A percentile compares a stretch with the other conserved stretches of the same genome.
phyloP scores from a whole-genome alignment of 2,329 filamentous ascomycete genomes.

The Blastomyces percursus region DNA sequence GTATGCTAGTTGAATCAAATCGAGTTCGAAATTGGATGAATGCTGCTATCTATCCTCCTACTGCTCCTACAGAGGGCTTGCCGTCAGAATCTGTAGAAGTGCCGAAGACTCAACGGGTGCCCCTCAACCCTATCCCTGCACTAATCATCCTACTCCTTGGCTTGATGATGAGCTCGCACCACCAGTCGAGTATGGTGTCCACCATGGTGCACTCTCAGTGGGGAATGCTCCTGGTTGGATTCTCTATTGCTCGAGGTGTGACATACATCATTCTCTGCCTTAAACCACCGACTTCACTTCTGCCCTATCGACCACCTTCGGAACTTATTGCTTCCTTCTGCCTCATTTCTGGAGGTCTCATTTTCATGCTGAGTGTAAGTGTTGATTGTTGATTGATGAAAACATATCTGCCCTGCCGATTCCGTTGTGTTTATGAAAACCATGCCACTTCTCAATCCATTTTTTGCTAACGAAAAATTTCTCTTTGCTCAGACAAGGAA shows the following conservation, averaged over 20 bases:
- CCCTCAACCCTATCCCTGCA: constrained; percentile 79
- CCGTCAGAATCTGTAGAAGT: constrained; percentile 38
- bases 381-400: not conserved
- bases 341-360: constrained; percentile 71
- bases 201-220: constrained; percentile 92
- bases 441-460: not conserved
- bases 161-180: constrained; percentile 91
- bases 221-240: constrained; percentile 74
- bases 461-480: constrained; percentile 16
- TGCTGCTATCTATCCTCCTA: constrained; percentile 31
- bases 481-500: constrained; percentile 51
- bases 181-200: constrained; percentile 70
- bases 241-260: constrained; percentile 62
- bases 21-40: constrained; percentile 50
- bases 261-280: constrained; percentile 76
- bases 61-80: constrained; percentile 5
- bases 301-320: constrained; percentile 76
- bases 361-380: constrained; percentile 85
- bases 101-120: constrained; percentile 60
- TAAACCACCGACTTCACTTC: constrained; percentile 64
- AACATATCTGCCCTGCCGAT: not conserved
- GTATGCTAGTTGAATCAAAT: constrained; percentile 74
- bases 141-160: constrained; percentile 79
- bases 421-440: too few species aligned
- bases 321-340: constrained; percentile 84